These are phyloP conservation scores for Aphelidium insulamus DNA, from an alignment of 371 early-diverging fungal species.

Conservation along the genomic window DNA sequence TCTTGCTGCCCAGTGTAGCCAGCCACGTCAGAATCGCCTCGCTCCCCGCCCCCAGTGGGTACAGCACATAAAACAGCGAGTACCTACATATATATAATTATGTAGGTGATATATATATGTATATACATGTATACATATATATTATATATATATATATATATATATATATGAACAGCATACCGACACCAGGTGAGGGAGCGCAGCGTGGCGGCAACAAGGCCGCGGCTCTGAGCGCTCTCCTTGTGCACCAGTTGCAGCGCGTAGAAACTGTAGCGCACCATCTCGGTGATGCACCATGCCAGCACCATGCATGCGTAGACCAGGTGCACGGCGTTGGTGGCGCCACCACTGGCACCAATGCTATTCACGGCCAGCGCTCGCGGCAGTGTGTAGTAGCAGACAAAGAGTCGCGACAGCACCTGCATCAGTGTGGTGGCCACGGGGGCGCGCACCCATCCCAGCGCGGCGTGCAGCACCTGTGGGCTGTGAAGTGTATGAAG, in stretches of 20 bases:
- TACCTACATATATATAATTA: conserved; percentile 25
- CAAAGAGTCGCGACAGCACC: conserved; percentile 58
- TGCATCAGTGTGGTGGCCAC: conserved; percentile 55
- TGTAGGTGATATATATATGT: no score
- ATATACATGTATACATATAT: no score
- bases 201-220: no score
- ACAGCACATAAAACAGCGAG: conserved; percentile 67
- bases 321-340: conserved; percentile 20
- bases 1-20: conserved; percentile 38
- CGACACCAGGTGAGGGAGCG: no score
- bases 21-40: conserved; percentile 54
- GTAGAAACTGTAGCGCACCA: conserved; percentile 69
- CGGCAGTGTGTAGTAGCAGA: conserved; percentile 49
- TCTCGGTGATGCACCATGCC: conserved; percentile 82
- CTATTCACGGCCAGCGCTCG: conserved; percentile 18
- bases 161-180: no score
- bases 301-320: conserved; percentile 59
- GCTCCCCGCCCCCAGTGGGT: conserved; percentile 68
- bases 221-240: no score
- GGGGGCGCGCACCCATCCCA: conserved; percentile 58
- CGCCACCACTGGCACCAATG: conserved; percentile 1
- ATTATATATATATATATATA: no score
- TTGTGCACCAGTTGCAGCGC: conserved; percentile 33
- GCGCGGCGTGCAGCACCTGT: conserved; percentile 10
- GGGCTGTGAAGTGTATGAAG: not conserved